A percentile compares a stretch with the other conserved stretches of the same genome.
phyloP scores from a whole-genome alignment of 176 grass and related monocot genomes.

The Musa beccarii region DNA sequence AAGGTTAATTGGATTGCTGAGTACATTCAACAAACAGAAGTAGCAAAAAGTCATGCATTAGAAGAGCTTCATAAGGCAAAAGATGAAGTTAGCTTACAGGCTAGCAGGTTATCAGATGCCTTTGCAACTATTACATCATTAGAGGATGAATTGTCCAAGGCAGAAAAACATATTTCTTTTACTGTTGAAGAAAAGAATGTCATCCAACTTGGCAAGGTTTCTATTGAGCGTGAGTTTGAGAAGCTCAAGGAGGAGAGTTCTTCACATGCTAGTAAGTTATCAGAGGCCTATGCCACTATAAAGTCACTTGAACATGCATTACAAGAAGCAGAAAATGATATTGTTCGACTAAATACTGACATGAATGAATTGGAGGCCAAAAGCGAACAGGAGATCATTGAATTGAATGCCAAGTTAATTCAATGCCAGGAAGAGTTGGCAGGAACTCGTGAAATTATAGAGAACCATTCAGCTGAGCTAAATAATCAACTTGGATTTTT shows the following conservation, averaged over 20 bases:
- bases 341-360: slow-evolving; percentile 40
- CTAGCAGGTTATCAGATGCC: slow-evolving; percentile 39
- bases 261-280: slow-evolving; percentile 45
- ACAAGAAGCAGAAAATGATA: slow-evolving; percentile 40
- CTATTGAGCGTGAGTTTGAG: slow-evolving; percentile 65
- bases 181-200: slow-evolving; percentile 58
- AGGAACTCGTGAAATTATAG: slow-evolving; percentile 43
- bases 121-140: slow-evolving; percentile 41
- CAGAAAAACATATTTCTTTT: slow-evolving; percentile 53
- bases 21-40: slow-evolving; percentile 55
- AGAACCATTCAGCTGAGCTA: slow-evolving; percentile 49
- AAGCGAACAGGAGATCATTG: slow-evolving; percentile 43
- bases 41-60: slow-evolving; percentile 39
- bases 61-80: slow-evolving; percentile 51
- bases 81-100: slow-evolving; percentile 39
- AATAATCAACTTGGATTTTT: slow-evolving; percentile 60
- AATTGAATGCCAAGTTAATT: slow-evolving; percentile 50
- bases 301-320: slow-evolving; percentile 63
- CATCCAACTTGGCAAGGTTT: slow-evolving; percentile 36
- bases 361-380: slow-evolving; percentile 51
- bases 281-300: slow-evolving; percentile 54
- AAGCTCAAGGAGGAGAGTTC: slow-evolving; percentile 64
- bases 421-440: slow-evolving; percentile 61
- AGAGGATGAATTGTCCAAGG: slow-evolving; percentile 54
- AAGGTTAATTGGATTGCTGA: slow-evolving; percentile 48